Evolutionary conservation across 495 filamentous ascomycete genomes (phyloP), one percentile per base, ranked within the genome.

Genomic region (Barbatosphaeria neglecta): DNA sequence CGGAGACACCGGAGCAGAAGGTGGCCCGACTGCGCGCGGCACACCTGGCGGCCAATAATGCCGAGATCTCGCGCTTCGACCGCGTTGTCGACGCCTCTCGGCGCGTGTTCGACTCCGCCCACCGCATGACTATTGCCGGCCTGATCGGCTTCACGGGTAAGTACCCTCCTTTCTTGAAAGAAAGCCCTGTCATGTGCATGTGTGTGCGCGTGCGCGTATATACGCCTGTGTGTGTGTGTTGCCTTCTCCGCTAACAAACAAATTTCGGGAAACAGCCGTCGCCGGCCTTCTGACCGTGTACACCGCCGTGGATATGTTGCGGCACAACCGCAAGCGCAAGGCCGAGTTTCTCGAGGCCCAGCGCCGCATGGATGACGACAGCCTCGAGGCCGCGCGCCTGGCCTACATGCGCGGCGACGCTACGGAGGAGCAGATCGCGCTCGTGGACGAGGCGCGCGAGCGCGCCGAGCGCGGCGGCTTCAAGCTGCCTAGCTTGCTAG

Each of bases 1-100:
- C 62, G 31, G 92, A 98, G 68, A 95, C 90, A 0, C 83, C 93
- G 22, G 81, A 86, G 59, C 77, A 97, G 69, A 92, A 92, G 60
- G 87, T 98, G 24, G 79, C 80, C 45, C 80, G 92, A 47, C 72
- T 98, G 53, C 77, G 93, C 53, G 86, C 84, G 31, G 85, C 86
- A 44, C 86, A 90, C 47, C 73, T 76, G 47, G 74, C 75, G 31
- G 82, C 86, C 13, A 77, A 79, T 64, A 63, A 75, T 56, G 81
- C 80, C 33, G 70, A 82, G 64, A 65, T 80, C 27, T 78, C 77
- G 13, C 67, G 64, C 17, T 75, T 89, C 53, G 90, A 97, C 62
- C 66, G 67, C 46, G 59, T 85, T 40, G 74, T 94, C 48, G 72
- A 81, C 33, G 59, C 66, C 18, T 85, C 88, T 27, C 65, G 92